Evolutionary conservation across 2,329 filamentous ascomycete genomes (phyloP), one percentile per base, ranked within the genome.

Genomic region (Botryosphaeria dothidea): DNA sequence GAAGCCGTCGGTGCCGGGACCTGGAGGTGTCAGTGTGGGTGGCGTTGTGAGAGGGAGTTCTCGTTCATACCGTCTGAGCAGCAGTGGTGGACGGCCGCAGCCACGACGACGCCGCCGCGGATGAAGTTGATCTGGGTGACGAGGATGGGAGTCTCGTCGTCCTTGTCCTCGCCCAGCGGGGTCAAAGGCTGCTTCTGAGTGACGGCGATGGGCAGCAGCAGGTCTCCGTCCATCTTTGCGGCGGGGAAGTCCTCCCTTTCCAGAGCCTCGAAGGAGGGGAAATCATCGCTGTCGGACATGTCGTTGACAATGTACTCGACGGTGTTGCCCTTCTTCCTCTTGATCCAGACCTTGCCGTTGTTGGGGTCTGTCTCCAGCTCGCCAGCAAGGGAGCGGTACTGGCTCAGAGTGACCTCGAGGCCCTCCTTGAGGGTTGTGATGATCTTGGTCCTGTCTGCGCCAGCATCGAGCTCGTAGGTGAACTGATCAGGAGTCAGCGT

Each of bases 91-190:
- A 74, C 62, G 17, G 73, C 72, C 17, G 69, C 27, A 11, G 58
- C 72, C 9, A 75, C 45, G 38, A 75, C 67, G 15, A 74, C 41
- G n/a, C 73, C 73, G 31, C 71, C 71, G 6, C 48, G 61, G 58
- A 75, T 71, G 51, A 75, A 73, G 63, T 67, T 75, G 58, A 70
- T 34, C 62, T 75, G 73, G 13, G 70, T 68, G 8, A 66, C 67
- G 17, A 71, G 65, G 19, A 68, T 38, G 21, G 48, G 51, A 17
- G 58, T 46, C 8, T 60, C 46, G 23, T 66, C 65, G 2, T 65
- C 62, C 9, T 36, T 45, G 27, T 52, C 34, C 15, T 67, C 61
- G n/a, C 68, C 68, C 0, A 65, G 45, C 2, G 66, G 57, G 11
- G 66, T 65, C 31, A 66, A 67, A 7, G 31, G 41, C 56, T 62